Evolutionary conservation across 306 rosid genomes (phyloP), one percentile per base, ranked within the genome.

Genomic region (Casuarina cunninghamiana): DNA sequence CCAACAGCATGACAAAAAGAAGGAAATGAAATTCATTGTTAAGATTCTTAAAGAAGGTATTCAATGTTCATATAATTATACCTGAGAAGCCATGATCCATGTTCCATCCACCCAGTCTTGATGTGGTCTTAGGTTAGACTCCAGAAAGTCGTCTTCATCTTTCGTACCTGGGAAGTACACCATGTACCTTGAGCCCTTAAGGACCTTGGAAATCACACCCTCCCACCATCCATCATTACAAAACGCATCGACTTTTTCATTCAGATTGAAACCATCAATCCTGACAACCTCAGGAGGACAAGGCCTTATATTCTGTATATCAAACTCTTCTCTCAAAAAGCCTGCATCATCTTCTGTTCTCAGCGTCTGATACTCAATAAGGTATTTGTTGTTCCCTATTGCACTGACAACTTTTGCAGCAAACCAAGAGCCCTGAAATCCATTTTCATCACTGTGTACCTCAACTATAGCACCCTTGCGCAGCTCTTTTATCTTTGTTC

Each of bases 221-320:
- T 83, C 87, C 97, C 96, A 92, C 97, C 96, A 92, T 3, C 93
- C 89, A 0, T 92, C 97, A 10, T 87, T 88, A 78, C 80, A 53
- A 32, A 63, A 66, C 12, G 93, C 92, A 66, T 92, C 96, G 54
- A 92, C 91, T 46, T 87, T 86, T 11, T 92, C 90, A 11, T 81
- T 79, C 74, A 78, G 38, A 58, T 10, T 10, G 41, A 78, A 92
- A 54, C 35, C 9, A 82, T 62, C 88, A 72, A 32, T 53, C 21
- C 35, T 79, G 63, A 13, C 55, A 39, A 46, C 50, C 50, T 79
- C 76, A 2, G 92, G 90, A 0, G 96, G 96, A 46, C 4, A 35
- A 72, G 97, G 97, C 82, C 97, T 85, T 16, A 92, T 16, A 43
- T 92, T 85, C 16, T 46, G 53, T 11, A n/a, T 37, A 69, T 86